phyloP scores from a whole-genome alignment of 2,329 filamentous ascomycete genomes.

The Aspergillus fumigatiaffinis region DNA sequence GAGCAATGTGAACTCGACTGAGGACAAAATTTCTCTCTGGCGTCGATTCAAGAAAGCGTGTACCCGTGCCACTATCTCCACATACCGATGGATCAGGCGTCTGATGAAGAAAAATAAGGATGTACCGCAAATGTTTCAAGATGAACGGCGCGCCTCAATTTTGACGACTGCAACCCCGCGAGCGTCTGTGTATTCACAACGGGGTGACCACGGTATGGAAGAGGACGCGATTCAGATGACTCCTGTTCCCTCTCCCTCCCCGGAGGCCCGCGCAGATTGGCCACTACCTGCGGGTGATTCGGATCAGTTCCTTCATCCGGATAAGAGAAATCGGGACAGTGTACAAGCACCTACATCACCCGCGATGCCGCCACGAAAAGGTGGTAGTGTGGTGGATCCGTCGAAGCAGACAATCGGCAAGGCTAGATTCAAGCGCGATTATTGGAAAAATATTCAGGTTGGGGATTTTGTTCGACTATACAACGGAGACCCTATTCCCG shows the following conservation, averaged over 20 bases:
- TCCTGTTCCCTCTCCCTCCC: constrained; percentile 78
- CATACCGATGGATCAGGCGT: constrained; percentile 50
- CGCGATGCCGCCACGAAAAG: constrained; percentile 38
- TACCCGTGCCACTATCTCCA: constrained; percentile 58
- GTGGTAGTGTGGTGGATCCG: constrained; percentile 70
- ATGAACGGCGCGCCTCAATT: constrained; percentile 63
- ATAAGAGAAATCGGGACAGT: constrained; percentile 26
- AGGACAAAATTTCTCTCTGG: constrained; percentile 83
- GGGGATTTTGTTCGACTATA: constrained; percentile 96
- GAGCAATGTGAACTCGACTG: constrained; percentile 88
- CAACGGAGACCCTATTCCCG: constrained; percentile 91
- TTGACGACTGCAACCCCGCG: constrained; percentile 58
- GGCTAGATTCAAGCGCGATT: constrained; percentile 85
- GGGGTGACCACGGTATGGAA: constrained; percentile 36
- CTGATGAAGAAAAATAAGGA: constrained; percentile 47
- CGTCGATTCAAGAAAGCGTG: constrained; percentile 86
- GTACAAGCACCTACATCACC: constrained; percentile 21
- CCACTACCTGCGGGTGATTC: constrained; percentile 30
- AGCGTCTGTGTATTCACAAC: constrained; percentile 53
- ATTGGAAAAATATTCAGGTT: constrained; percentile 92
- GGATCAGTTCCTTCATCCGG: constrained; percentile 28
- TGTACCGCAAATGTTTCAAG: constrained; percentile 25
- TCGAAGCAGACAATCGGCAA: constrained; percentile 61
- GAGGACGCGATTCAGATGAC: constrained; percentile 88
- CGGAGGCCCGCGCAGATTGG: constrained; percentile 48